Percentiles rank a stretch among this genome's conserved stretches.
Conservation (phyloP, 352 stramenopile genomes). For the Globisporangium ultimum region DNA sequence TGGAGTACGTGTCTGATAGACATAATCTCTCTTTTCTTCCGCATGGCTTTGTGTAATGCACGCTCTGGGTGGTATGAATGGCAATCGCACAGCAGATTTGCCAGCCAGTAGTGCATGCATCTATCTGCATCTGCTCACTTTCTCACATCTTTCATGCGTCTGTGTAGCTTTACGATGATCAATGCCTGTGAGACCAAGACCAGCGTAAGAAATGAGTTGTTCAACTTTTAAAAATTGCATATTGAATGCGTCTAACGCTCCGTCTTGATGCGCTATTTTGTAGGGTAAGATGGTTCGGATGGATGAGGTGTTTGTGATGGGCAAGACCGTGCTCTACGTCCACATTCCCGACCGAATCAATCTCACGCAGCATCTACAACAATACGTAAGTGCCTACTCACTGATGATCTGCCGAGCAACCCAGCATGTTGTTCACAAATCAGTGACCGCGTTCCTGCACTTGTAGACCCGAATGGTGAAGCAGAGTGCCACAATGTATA, state of each 20-base stretch:
- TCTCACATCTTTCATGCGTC: neutral
- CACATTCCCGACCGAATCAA: slow-evolving; percentile 87
- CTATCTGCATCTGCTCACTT: neutral
- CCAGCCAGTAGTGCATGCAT: neutral
- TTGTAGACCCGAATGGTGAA: slow-evolving; percentile 70
- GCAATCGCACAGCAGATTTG: too few species aligned
- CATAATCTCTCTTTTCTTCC: neutral
- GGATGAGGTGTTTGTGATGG: slow-evolving; percentile 88
- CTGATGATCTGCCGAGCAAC: neutral
- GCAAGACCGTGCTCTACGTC: slow-evolving; percentile 81
- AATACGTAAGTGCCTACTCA: slow-evolving; percentile 50
- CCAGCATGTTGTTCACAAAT: too few species aligned
- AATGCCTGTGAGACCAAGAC: slow-evolving; percentile 74
- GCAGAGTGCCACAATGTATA: slow-evolving; percentile 83
- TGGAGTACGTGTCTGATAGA: slow-evolving; percentile 64
- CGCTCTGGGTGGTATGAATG: too few species aligned
- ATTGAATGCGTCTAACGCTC: neutral
- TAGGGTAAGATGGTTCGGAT: slow-evolving; percentile 58
- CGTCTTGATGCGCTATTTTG: neutral
- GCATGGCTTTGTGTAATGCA: neutral
- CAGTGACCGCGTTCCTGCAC: neutral
- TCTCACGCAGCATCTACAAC: slow-evolving; percentile 68
- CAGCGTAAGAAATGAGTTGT: slow-evolving; percentile 29
- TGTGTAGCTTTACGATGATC: slow-evolving; percentile 60
- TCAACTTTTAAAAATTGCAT: neutral